Evolutionary conservation across 202 grass and related monocot genomes (phyloP).

Genomic region (Carex sylvatica): DNA sequence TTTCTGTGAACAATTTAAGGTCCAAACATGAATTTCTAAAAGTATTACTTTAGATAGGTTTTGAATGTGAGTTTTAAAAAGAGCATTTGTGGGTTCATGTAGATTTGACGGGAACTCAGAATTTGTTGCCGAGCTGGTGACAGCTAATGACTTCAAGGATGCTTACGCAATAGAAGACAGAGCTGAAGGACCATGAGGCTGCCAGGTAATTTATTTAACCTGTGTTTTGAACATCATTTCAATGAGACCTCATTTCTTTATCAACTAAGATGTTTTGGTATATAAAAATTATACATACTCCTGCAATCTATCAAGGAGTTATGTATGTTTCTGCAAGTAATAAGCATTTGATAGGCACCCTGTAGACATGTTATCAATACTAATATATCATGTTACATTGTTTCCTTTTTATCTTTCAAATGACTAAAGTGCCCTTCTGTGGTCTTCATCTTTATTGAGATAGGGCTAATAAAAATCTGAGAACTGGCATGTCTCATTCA

Average conservation of each 20-base stretch:
- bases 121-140: slow-evolving; percentile 69
- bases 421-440: neutral
- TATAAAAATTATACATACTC: neutral
- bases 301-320: neutral
- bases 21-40: too few relatives aligned
- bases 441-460: neutral
- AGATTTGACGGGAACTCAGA: slow-evolving; percentile 84
- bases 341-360: neutral
- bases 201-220: slow-evolving; percentile 48
- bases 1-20: too few relatives aligned
- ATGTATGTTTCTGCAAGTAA: neutral
- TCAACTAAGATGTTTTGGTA: neutral
- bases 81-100: neutral
- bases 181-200: slow-evolving; percentile 71
- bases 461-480: neutral
- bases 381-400: neutral
- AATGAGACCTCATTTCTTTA: neutral
- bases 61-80: too few relatives aligned
- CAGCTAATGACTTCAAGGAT: slow-evolving; percentile 80
- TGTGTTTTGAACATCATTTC: neutral
- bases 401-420: neutral
- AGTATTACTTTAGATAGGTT: too few relatives aligned
- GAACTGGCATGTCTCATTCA: too few relatives aligned
- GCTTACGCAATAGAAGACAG: slow-evolving; percentile 82
- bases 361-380: neutral